These are phyloP conservation scores for Tricholoma hemisulphureum DNA, from an alignment of 768 basidiomycete genomes.

Conservation along the genomic window DNA sequence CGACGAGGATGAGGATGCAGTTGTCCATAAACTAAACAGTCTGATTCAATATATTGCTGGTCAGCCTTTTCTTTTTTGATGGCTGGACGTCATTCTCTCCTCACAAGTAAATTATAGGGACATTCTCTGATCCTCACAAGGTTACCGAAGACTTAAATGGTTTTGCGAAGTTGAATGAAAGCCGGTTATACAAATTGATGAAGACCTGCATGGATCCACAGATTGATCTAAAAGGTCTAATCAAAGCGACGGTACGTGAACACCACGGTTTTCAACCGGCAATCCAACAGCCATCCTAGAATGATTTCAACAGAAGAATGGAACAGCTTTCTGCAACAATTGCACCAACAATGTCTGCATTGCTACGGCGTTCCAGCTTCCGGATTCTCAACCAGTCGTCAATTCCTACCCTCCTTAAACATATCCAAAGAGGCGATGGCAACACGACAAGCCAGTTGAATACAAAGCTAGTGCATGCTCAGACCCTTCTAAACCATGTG, in stretches of 20 bases:
- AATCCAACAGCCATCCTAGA: slow-evolving; percentile 35
- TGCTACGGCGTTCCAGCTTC: slow-evolving; percentile 70
- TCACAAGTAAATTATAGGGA: slow-evolving; percentile 31
- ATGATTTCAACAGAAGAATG: slow-evolving; percentile 74
- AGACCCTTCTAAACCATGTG: slow-evolving; percentile 52
- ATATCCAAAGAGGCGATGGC: slow-evolving; percentile 50
- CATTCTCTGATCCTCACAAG: slow-evolving; percentile 69
- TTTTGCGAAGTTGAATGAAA: slow-evolving; percentile 88
- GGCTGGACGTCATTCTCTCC: neutral
- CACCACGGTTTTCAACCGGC: neutral
- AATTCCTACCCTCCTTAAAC: slow-evolving; percentile 76
- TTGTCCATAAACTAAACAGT: slow-evolving; percentile 52
- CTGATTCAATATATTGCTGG: slow-evolving; percentile 61
- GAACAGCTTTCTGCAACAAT: slow-evolving; percentile 66
- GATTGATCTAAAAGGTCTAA: slow-evolving; percentile 74
- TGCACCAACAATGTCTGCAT: slow-evolving; percentile 61
- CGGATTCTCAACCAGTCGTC: slow-evolving; percentile 83
- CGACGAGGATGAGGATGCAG: slow-evolving; percentile 72
- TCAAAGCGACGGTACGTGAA: slow-evolving; percentile 70
- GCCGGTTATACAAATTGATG: slow-evolving; percentile 79
- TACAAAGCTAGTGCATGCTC: slow-evolving; percentile 46
- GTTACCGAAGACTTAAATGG: slow-evolving; percentile 72
- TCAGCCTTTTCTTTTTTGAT: slow-evolving; percentile 31
- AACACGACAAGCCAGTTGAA: slow-evolving; percentile 34
- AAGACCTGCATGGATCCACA: slow-evolving; percentile 81